These are phyloP conservation scores for Claviceps cyperi DNA, from an alignment of 2,329 filamentous ascomycete species.

Conservation along the genomic window DNA sequence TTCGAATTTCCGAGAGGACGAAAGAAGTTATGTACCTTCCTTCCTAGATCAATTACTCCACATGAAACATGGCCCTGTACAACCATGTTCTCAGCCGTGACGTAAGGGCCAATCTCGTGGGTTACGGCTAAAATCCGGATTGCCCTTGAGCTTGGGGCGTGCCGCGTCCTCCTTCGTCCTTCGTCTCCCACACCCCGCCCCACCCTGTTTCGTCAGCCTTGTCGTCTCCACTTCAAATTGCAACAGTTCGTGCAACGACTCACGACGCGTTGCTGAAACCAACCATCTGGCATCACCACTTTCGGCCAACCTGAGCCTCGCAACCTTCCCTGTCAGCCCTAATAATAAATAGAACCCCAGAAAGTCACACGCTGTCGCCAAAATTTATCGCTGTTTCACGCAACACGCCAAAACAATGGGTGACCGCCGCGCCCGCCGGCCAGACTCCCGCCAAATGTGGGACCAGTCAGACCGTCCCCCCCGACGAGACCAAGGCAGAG, in stretches of 20 bases:
- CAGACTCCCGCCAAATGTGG: conserved; percentile 47
- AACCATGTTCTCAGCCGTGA: too few relatives aligned
- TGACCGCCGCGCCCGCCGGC: conserved; percentile 21
- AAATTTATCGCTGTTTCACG: background rate
- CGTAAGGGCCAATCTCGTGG: background rate
- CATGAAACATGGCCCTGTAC: background rate
- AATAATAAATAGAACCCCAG: background rate
- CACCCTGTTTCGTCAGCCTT: background rate
- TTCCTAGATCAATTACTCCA: background rate
- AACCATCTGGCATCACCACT: background rate
- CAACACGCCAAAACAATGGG: conserved; percentile 13
- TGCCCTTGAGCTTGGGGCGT: background rate
- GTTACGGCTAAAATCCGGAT: too few relatives aligned
- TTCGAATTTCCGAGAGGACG: background rate
- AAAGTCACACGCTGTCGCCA: background rate
- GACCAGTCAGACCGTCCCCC: conserved; percentile 35
- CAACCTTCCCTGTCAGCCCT: too few relatives aligned
- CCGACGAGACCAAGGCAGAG: conserved; percentile 4
- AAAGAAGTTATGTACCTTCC: background rate
- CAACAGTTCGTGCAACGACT: too few relatives aligned
- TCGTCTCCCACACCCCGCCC: background rate
- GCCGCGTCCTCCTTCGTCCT: background rate
- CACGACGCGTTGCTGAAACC: background rate
- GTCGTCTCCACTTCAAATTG: background rate
- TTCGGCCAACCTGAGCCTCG: background rate